Evolutionary conservation across 2,329 filamentous ascomycete genomes (phyloP).

Genomic region (Dothiorella sarmentorum): DNA sequence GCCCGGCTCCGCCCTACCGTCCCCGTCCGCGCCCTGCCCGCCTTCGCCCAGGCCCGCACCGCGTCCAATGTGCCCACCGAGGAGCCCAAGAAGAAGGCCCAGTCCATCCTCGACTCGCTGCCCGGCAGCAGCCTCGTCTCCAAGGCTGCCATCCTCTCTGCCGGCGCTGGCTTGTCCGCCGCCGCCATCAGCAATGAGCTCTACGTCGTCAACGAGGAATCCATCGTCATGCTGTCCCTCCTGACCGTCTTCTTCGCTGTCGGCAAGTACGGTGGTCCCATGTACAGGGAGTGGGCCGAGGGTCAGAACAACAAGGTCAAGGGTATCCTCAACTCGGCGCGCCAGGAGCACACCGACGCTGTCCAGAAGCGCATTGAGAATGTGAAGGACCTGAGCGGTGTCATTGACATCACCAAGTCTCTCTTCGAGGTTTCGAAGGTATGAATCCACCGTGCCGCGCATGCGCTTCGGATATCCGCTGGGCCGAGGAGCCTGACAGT

Average conservation of each 20-base stretch:
- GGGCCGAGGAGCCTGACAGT: constrained; percentile 27
- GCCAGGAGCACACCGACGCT: constrained; percentile 90
- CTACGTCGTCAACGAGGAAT: constrained; percentile 99
- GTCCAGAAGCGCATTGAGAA: constrained; percentile 92
- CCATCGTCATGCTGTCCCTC: constrained; percentile 88
- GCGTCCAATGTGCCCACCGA: constrained; percentile 75
- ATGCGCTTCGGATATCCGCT: constrained; percentile 22
- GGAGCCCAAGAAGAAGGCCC: constrained; percentile 94
- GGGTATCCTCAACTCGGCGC: constrained; percentile 89
- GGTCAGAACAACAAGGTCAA: constrained; percentile 87
- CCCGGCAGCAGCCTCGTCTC: constrained; percentile 89
- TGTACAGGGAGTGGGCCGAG: constrained; percentile 91
- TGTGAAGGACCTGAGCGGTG: constrained; percentile 89
- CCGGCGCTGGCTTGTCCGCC: constrained; percentile 81
- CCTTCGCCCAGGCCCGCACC: constrained; percentile 64
- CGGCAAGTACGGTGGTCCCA: constrained; percentile 88
- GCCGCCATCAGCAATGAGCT: constrained; percentile 99
- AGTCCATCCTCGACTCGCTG: constrained; percentile 88
- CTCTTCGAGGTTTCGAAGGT: constrained; percentile 99
- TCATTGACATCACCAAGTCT: constrained; percentile 94
- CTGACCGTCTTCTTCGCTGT: constrained; percentile 89
- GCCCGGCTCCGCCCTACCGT: constrained; percentile 77
- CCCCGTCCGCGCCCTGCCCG: constrained; percentile 70
- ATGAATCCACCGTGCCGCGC: constrained; percentile 29
- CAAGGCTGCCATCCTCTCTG: constrained; percentile 96